phyloP scores from a whole-genome alignment of 768 basidiomycete genomes.

The Mycena vitilis region DNA sequence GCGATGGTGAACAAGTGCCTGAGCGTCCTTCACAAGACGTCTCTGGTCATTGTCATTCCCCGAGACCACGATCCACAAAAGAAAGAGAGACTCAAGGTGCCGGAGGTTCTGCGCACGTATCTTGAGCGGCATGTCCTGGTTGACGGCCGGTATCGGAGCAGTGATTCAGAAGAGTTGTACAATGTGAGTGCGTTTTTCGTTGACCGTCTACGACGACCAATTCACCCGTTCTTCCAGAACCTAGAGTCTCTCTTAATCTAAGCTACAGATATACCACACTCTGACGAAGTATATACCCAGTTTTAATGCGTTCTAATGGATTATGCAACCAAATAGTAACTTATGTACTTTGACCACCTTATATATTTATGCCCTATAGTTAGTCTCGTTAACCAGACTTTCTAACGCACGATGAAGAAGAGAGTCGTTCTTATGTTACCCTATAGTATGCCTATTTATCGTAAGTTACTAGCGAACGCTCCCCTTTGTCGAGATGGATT shows the following conservation, averaged over 20 bases:
- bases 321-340: slow-evolving; percentile 5
- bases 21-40: slow-evolving; percentile 32
- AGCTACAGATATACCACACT: slow-evolving; percentile 24
- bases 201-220: no score
- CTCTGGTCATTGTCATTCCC: slow-evolving; percentile 23
- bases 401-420: no score
- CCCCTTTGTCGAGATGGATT: no score
- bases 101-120: slow-evolving; percentile 30
- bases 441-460: no score
- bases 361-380: neutral
- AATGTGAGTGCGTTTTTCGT: slow-evolving; percentile 1
- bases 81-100: slow-evolving; percentile 28
- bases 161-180: slow-evolving; percentile 18
- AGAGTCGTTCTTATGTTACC: no score
- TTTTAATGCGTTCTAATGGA: slow-evolving; percentile 25
- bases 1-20: slow-evolving; percentile 35
- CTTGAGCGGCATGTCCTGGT: slow-evolving; percentile 31
- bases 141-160: slow-evolving; percentile 17
- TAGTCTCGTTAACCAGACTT: no score
- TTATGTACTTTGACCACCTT: slow-evolving; percentile 9
- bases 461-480: no score
- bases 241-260: slow-evolving; percentile 6
- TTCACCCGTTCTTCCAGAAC: neutral
- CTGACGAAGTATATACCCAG: no score
- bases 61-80: slow-evolving; percentile 1